These are phyloP conservation scores for Lasiosphaeris hirsuta DNA, from an alignment of 495 filamentous ascomycete genomes.

Conservation along the genomic window DNA sequence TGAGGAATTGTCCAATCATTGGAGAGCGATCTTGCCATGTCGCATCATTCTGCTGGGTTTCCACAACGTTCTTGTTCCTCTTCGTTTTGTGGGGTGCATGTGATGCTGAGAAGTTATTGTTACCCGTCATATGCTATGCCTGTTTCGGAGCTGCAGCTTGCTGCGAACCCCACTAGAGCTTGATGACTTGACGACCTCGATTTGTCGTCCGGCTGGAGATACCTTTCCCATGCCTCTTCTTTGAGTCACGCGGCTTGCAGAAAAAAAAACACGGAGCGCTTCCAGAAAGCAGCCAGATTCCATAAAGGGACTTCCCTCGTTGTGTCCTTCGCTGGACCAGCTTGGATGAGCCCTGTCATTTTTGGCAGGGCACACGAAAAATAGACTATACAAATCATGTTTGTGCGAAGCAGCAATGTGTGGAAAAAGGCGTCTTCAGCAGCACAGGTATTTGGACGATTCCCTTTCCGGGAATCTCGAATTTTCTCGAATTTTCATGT, in stretches of 20 bases:
- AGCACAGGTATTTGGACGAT: slow-evolving; percentile 17
- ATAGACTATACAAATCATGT: slow-evolving; percentile 14
- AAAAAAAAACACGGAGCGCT: background rate
- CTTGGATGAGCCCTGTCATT: background rate
- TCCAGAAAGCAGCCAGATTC: slow-evolving; percentile 1
- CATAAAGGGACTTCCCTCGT: background rate
- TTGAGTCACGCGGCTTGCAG: background rate
- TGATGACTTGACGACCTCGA: background rate
- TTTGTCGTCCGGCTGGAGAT: background rate
- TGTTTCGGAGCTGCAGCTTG: background rate
- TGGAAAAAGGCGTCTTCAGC: slow-evolving; percentile 25
- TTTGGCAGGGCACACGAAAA: background rate
- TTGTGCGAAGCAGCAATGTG: slow-evolving; percentile 15
- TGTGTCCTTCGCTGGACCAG: slow-evolving; percentile 11
- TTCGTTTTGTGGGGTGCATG: too few species aligned
- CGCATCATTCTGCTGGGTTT: too few species aligned
- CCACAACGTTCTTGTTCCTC: too few species aligned
- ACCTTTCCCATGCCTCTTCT: background rate
- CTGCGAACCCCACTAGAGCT: slow-evolving; percentile 8
- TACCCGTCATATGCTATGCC: background rate
- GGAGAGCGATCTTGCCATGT: too few species aligned
- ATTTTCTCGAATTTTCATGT: too few species aligned
- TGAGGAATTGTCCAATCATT: too few species aligned
- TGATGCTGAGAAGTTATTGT: too few species aligned
- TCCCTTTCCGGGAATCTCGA: background rate